Percentiles rank a stretch among this genome's conserved stretches.
phyloP scores from a whole-genome alignment of 108 stramenopile genomes.

The Conticribra guillardii region DNA sequence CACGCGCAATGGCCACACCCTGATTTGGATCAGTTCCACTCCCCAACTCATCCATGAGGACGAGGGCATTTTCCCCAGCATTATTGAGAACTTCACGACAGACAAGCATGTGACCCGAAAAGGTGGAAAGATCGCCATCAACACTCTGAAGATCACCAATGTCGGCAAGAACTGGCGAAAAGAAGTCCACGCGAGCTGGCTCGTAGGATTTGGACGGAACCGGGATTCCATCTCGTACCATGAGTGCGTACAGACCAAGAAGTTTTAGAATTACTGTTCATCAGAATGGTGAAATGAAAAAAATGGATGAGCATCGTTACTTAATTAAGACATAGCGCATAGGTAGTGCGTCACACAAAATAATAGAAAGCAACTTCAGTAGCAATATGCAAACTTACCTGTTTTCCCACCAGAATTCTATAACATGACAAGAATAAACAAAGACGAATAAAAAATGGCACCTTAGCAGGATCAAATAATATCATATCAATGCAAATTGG shows the following conservation, averaged over 20 bases:
- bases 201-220: slow-evolving; percentile 61
- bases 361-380: too few species aligned
- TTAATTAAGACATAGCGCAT: too few species aligned
- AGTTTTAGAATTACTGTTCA: slow-evolving; percentile 82
- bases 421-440: neutral
- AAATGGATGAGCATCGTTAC: too few species aligned
- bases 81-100: slow-evolving; percentile 78
- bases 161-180: slow-evolving; percentile 89
- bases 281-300: too few species aligned
- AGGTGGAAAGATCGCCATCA: slow-evolving; percentile 92
- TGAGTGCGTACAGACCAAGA: slow-evolving; percentile 85
- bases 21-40: slow-evolving; percentile 94
- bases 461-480: too few species aligned
- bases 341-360: too few species aligned
- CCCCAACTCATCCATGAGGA: slow-evolving; percentile 96
- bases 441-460: too few species aligned
- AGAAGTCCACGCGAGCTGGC: slow-evolving; percentile 82
- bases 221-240: slow-evolving; percentile 90
- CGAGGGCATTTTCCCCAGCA: slow-evolving; percentile 70
- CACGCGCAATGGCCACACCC: slow-evolving; percentile 95
- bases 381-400: neutral
- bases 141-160: slow-evolving; percentile 95
- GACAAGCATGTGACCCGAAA: slow-evolving; percentile 92
- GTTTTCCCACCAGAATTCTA: slow-evolving; percentile 92
- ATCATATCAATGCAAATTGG: too few species aligned